Conservation (phyloP, 768 basidiomycete species). For the Lactarius tabidus region DNA sequence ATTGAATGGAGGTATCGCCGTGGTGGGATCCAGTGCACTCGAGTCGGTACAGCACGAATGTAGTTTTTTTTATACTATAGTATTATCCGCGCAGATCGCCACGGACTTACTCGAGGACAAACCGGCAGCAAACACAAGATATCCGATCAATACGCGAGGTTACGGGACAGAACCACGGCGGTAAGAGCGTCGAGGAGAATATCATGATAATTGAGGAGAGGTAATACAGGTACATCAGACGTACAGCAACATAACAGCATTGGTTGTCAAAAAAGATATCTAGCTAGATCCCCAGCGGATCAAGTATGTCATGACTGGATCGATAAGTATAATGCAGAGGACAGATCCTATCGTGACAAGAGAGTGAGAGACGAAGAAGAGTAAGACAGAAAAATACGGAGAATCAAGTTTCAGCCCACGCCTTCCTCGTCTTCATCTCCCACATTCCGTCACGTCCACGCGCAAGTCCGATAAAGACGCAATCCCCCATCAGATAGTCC, state of each 20-base stretch:
- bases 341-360: constrained; percentile 1
- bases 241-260: constrained; percentile 18
- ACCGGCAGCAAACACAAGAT: not conserved
- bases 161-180: too few relatives aligned
- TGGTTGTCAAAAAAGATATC: constrained; percentile 17
- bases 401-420: constrained; percentile 27
- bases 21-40: not conserved
- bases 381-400: constrained; percentile 26
- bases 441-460: constrained; percentile 56
- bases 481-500: constrained; percentile 55
- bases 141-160: not conserved
- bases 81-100: not conserved
- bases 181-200: too few relatives aligned
- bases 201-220: too few relatives aligned
- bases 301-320: constrained; percentile 7
- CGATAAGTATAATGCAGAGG: constrained; percentile 22
- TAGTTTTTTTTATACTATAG: too few relatives aligned
- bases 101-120: not conserved
- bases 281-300: constrained; percentile 28
- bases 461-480: constrained; percentile 50
- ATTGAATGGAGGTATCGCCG: too few relatives aligned
- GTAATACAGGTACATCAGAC: too few relatives aligned
- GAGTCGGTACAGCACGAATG: too few relatives aligned
- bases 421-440: constrained; percentile 41
- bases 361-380: not conserved